A percentile compares a stretch with the other conserved stretches of the same genome.
Evolutionary conservation across 768 basidiomycete species (phyloP).

Genomic region (Mycena rosella): DNA sequence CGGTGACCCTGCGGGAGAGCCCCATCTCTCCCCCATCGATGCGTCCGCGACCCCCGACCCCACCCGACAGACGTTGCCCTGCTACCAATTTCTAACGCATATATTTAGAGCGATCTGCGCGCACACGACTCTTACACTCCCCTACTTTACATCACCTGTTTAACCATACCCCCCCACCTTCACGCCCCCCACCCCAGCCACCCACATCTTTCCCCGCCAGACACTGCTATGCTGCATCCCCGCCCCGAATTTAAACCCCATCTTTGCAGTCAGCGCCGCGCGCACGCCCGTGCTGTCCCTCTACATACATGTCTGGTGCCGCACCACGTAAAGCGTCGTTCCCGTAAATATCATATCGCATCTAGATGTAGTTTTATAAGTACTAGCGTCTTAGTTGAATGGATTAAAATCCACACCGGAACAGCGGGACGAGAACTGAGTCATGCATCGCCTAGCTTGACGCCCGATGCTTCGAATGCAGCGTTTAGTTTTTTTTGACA

Average conservation of each 20-base stretch:
- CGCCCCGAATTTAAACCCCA: constrained; percentile 8
- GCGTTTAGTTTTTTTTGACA: not conserved
- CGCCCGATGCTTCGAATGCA: not conserved
- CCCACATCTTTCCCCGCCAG: constrained; percentile 1
- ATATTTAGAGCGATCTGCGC: constrained; percentile 25
- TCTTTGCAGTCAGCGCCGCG: not conserved
- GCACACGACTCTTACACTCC: constrained; percentile 29
- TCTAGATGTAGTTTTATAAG: constrained; percentile 25
- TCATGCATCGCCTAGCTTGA: not conserved
- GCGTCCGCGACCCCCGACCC: not conserved
- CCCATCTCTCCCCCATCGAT: not conserved
- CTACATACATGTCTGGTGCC: not conserved
- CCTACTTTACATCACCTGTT: constrained; percentile 32
- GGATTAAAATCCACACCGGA: not conserved
- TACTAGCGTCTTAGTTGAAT: constrained; percentile 18
- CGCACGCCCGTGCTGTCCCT: too few species aligned
- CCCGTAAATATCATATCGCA: constrained; percentile 2
- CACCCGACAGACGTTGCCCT: constrained; percentile 11
- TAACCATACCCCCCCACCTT: constrained; percentile 29
- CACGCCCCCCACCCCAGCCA: not conserved
- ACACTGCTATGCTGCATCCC: constrained; percentile 18
- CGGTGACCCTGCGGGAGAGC: constrained; percentile 49
- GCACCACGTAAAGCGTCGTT: not conserved
- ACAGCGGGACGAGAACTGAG: not conserved
- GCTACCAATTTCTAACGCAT: constrained; percentile 23